Base-by-base conservation (phyloP, 2,329 filamentous ascomycete genomes). In the Corynespora cassiicola region DNA sequence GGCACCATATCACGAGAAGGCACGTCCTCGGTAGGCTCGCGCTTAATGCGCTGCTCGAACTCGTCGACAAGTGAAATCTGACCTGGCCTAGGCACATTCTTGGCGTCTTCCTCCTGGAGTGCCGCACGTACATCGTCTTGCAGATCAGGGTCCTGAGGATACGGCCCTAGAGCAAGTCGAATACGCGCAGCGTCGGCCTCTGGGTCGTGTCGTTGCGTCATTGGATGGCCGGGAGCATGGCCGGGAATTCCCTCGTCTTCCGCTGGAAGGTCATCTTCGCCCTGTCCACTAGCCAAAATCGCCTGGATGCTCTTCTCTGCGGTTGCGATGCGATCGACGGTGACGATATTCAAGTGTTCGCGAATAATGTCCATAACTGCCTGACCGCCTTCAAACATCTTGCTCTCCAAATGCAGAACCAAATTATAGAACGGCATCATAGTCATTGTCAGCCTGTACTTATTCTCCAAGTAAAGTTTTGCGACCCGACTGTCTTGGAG, bases 391-490 rank as follows among this genome's bases (percentile, higher is more conserved):
- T 87, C 82, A 33, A 88, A 87, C 10, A 85, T 81, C 48, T 96
- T 91, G n/a, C 85, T 84, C 66, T 97, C 91, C 1, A 99, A 75
- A 55, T 92, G 95, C 54, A 90, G 87, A 59, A 96, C 86, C 7
- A 97, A 79, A 44, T 88, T 88, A 40, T 84, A 85, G 41, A 88
- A 90, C 1, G 90, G 85, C 54, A 91, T 86, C 40, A 86, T 85
- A 56, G 91, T 96, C n/a, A 99, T 74, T 0, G 90, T 90, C 22
- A 99, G 78, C 9, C 90, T 83, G 65, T 97, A 99, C 66, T 90
- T 94, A 75, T 91, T 92, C 39, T 84, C 81, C 25, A 82, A 81
- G 67, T 96, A 99, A 3, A 94, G 75, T 64, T 87, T 88, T 6
- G 88, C 86, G n/a, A 86, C 80, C 2, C 80, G 67, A 60, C 94